Evolutionary conservation across 164 flowering plant species (phyloP), one percentile per base, ranked within the genome.

Genomic region (Platanus orientalis): DNA sequence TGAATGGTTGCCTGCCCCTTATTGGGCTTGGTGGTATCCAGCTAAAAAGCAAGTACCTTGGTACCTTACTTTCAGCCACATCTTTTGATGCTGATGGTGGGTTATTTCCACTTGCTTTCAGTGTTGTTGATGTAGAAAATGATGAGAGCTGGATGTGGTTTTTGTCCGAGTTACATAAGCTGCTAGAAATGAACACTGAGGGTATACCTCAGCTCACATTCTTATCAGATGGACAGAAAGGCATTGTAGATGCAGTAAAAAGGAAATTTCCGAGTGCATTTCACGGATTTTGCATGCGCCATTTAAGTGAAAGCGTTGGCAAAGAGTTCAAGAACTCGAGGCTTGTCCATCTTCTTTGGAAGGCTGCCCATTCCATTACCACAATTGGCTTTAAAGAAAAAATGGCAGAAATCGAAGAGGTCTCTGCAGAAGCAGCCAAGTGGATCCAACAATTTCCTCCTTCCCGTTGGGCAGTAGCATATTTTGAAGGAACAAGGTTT

Each of bases 131-230:
- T 70, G 83, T 65, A 7, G 96, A 90, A 62, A 84, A 73, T 70
- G 90, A 87, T 69, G 93, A 87, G 47, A 87, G 80, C 69, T 90
- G 96, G 96, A 71, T 79, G 76, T 87, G 93, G 93, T 90, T 90
- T 68, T 53, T 87, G 61, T 78, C 85, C 1, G 87, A 87, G 76
- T 61, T 90, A 55, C 83, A 75, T 42, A 84, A 81, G 70, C 74
- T 84, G 10, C 66, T 90, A 12, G 93, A 84, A 75, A 70, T 76
- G 72, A 77, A 82, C 42, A 60, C 81, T 0, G 78, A 79, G 40
- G 78, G 20, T 30, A 73, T 87, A 32, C 90, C 83, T 7, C 68
- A 64, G 32, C 64, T 87, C 26, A 84, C 88, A 20, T 77, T 90
- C 65, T 63, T 90, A 44, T 90, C 86, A 23, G 73, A 82, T 58